phyloP scores from a whole-genome alignment of 2,329 filamentous ascomycete species.

The Stagonosporopsis cucurbitacearum region DNA sequence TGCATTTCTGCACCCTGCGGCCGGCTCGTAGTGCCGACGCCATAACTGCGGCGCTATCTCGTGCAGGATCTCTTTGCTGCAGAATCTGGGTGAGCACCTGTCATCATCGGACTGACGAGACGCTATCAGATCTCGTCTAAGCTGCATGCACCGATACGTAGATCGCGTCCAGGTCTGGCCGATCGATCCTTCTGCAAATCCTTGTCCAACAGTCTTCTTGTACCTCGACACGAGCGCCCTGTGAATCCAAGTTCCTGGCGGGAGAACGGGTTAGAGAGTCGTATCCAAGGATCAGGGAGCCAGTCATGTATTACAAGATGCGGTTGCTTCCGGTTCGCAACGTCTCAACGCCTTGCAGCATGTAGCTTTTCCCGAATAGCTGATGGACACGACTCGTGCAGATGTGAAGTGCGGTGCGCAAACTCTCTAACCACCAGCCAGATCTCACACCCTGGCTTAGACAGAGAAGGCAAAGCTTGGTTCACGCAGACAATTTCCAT shows the following conservation, averaged over 20 bases:
- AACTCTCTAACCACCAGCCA: slow-evolving; percentile 29
- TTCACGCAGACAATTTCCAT: slow-evolving; percentile 38
- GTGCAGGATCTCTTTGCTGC: slow-evolving; percentile 41
- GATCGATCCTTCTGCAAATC: slow-evolving; percentile 34
- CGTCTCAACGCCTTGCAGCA: slow-evolving; percentile 25
- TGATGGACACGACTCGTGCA: slow-evolving; percentile 35
- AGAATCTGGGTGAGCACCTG: slow-evolving; percentile 38
- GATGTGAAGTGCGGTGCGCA: slow-evolving; percentile 24
- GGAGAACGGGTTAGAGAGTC: slow-evolving; percentile 23
- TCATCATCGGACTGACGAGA: slow-evolving; percentile 34
- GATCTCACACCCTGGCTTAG: slow-evolving; percentile 30
- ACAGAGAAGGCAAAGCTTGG: slow-evolving; percentile 31
- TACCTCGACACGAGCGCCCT: slow-evolving; percentile 26
- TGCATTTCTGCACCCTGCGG: slow-evolving; percentile 33
- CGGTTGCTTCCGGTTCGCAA: slow-evolving; percentile 31
- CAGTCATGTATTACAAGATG: slow-evolving; percentile 32
- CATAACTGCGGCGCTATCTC: slow-evolving; percentile 35
- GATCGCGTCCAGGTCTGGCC: slow-evolving; percentile 37
- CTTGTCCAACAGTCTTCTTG: slow-evolving; percentile 24
- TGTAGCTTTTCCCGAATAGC: slow-evolving; percentile 34
- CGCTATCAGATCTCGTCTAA: slow-evolving; percentile 39
- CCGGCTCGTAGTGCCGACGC: slow-evolving; percentile 36
- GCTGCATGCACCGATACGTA: slow-evolving; percentile 28
- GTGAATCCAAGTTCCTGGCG: slow-evolving; percentile 34
- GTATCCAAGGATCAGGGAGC: slow-evolving; percentile 31